Conservation (phyloP, 805 yeast genomes). For the Saccharomycopsis selenospora region DNA sequence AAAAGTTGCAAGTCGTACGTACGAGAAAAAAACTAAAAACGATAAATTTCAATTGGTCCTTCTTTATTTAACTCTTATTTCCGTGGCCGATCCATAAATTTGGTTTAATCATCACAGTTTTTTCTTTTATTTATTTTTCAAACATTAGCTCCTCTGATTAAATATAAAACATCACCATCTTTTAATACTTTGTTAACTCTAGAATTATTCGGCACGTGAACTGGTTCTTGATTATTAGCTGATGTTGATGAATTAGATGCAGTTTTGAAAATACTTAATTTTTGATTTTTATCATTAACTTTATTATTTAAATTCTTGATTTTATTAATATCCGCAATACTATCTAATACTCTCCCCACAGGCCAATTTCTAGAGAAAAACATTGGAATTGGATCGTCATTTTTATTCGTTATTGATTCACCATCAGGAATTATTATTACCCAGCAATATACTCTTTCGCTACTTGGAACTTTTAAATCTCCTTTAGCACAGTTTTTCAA, state of each 20-base stretch:
- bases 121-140: background rate
- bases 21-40: no score
- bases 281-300: slow-evolving; percentile 34
- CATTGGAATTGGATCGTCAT: slow-evolving; percentile 29
- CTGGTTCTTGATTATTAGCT: slow-evolving; percentile 25
- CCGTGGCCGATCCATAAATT: no score
- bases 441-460: slow-evolving; percentile 46
- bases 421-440: slow-evolving; percentile 20
- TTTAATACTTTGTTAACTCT: slow-evolving; percentile 35
- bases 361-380: slow-evolving; percentile 52
- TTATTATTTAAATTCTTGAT: slow-evolving; percentile 45
- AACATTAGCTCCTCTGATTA: slow-evolving; percentile 41
- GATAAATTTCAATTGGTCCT: no score
- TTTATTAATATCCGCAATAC: slow-evolving; percentile 39
- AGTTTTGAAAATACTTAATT: slow-evolving; percentile 41
- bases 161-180: slow-evolving; percentile 44
- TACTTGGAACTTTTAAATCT: slow-evolving; percentile 35
- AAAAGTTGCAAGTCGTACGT: no score
- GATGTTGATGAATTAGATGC: slow-evolving; percentile 28
- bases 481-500: slow-evolving; percentile 47
- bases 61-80: no score
- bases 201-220: slow-evolving; percentile 31
- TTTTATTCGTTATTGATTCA: slow-evolving; percentile 20
- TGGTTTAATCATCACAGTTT: no score
- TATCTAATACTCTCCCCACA: slow-evolving; percentile 51